phyloP scores from a whole-genome alignment of 352 stramenopile species.

The Peronospora destructor region DNA sequence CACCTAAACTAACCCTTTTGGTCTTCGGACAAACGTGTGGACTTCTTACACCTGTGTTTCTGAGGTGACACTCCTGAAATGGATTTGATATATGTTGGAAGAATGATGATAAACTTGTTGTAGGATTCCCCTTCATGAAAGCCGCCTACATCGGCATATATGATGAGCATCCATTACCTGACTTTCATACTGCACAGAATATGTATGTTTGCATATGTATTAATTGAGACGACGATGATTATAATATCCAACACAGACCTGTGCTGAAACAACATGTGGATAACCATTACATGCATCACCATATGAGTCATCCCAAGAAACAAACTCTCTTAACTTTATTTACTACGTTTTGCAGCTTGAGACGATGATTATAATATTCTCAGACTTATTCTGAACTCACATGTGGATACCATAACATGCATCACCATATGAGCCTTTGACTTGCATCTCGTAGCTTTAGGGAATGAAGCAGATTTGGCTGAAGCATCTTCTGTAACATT shows the following conservation, averaged over 20 bases:
- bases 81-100: conserved; percentile 14
- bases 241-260: conserved; percentile 81
- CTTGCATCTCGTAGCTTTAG: not conserved
- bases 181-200: conserved; percentile 22
- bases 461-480: too few relatives aligned
- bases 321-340: too few relatives aligned
- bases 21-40: conserved; percentile 74
- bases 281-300: conserved; percentile 60
- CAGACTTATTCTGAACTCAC: conserved; percentile 83
- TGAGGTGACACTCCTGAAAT: conserved; percentile 47
- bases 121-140: conserved; percentile 85
- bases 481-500: too few relatives aligned
- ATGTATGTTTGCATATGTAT: conserved; percentile 1
- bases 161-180: conserved; percentile 73
- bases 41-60: conserved; percentile 87
- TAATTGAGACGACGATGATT: conserved; percentile 57
- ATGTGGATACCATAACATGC: conserved; percentile 83
- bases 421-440: conserved; percentile 57
- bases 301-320: conserved; percentile 4
- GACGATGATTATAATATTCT: conserved; percentile 75
- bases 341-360: conserved; percentile 1
- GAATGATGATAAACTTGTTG: conserved; percentile 70
- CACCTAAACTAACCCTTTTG: conserved; percentile 79
- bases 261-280: conserved; percentile 84
- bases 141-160: conserved; percentile 44